Evolutionary conservation across 2,329 filamentous ascomycete genomes (phyloP), one percentile per base, ranked within the genome.

Genomic region (Phyllachora maydis): DNA sequence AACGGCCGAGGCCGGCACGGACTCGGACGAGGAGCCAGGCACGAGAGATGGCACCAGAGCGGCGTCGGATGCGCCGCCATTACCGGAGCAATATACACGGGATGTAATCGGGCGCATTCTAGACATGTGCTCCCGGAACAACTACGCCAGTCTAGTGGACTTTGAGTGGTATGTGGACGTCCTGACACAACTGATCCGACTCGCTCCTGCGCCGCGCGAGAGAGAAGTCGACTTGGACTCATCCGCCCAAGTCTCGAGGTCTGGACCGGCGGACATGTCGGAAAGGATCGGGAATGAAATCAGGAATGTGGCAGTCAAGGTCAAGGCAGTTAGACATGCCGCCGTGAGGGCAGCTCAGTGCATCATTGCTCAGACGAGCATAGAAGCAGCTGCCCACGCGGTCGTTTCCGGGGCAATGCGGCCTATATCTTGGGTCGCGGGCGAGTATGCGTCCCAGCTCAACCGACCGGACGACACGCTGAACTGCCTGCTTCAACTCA

Each of bases 151-250:
- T 39, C 58, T 98, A 22, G 54, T 62, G 24, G 85, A 98, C 42
- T 98, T 98, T 43, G 85, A 93, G 35, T 98, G 88, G 88, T 95
- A 95, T 44, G 75, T 95, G 33, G 78, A 88, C 34, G 67, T 92
- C 14, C 53, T 98, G 15, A 74, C 79, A 4, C 81, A 92, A 41
- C 61, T 98, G 9, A 68, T 93, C 19, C 69, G 73, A 40, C 59
- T 78, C 49, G 56, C 72, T 11, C 75, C 54, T 0, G 35, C 52
- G n/a, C 49, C 59, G 22, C 49, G 52, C 18, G 38, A 40, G 6
- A 35, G 39, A 6, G 51, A 55, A 5, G 40, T 39, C 4, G 52
- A 54, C n/a, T n/a, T n/a, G 6, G 41, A 46, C 7, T 34, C 39
- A 3, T 31, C 41, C 7, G 31, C 39, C 9, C 35, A 37, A 8